Base-by-base conservation (phyloP, 106 monocot genomes). In the Cymbidium sinense region DNA sequence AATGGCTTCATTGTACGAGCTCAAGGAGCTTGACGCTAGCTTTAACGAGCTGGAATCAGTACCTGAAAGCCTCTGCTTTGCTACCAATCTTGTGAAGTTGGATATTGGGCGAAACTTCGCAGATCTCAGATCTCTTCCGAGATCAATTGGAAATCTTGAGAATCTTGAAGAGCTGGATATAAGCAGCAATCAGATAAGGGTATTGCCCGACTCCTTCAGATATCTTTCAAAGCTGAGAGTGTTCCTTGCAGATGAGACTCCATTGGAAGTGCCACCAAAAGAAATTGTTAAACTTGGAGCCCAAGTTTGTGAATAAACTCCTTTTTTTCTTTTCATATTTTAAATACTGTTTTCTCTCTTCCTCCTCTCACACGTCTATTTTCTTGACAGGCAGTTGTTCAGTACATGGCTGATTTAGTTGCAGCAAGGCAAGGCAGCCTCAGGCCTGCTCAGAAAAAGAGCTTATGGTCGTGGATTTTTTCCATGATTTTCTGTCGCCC, bases 131-230 rank as follows among this genome's bases (percentile, higher is more conserved):
- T 65, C 85, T 25, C 81, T 96, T 8, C 96, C 96, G 1, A 85
- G 84, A 65, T 94, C 96, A 7, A 88, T 94, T 75, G 96, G 96
- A 20, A 94, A 94, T 79, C 88, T 96, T 19, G 96, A 96, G 87
- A 91, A 88, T 89, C 86, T 96, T 7, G 96, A 96, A 70, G 88
- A 90, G 75, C 73, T 96, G 88, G 88, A 96, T 80, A 94, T 96
- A 81, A 94, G 91, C 85, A 91, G 85, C 65, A 89, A 94, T 80
- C 96, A 96, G 87, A 91, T 96, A 64, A 85, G 85, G 51, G 71
- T 84, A 69, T 52, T 96, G 43, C 96, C 96, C 1, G 88, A 89
- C 7, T 94, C 96, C 18, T 96, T 96, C 79, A 83, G 85, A 36
- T 77, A 83, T 35, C 79, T 96, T 27, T 84, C 86, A 43, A 96